Evolutionary conservation across 345 rosid genomes (phyloP), one percentile per base, ranked within the genome.

Genomic region (Cardiospermum halicacabum): DNA sequence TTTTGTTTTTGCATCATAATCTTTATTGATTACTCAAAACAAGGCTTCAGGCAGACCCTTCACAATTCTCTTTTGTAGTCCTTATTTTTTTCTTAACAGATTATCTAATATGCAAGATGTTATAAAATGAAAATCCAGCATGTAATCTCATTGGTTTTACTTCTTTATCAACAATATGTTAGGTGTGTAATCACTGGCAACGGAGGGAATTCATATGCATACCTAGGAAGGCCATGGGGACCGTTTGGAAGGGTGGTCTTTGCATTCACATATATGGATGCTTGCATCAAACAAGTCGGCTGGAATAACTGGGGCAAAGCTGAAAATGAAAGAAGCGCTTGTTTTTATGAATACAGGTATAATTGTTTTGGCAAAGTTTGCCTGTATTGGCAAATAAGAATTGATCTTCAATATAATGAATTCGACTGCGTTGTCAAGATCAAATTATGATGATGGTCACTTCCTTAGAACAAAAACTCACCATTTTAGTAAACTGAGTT

Each of bases 151-250:
- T 47, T 67, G 34, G 34, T 34, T 40, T 21, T 27, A 18, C n/a
- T 28, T 49, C 11, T 31, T 56, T 13, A 10, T 32, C 2, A 69
- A 59, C 51, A 39, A 8, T 26, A 19, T 43, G 19, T 45, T 36
- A 94, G 97, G 70, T 94, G 97, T 72, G 90, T 87, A 68, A 85
- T 94, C 65, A 85, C 96, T 1, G 99, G 99, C 11, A 87, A 81
- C 74, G 96, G 97, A 65, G 80, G 79, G 47, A 65, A 61, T 43
- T 82, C 82, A 60, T 89, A 87, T 68, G 32, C 62, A 42, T 67
- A 84, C 78, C 96, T 91, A 0, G 97, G 97, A 69, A 83, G 97
- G 19, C 99, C 97, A 50, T 89, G 96, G 97, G 97, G 96, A 75
- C 97, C 95, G 25, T 89, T 94, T 19, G 96, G 96, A 74, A 87